Evolutionary conservation across 352 stramenopile genomes (phyloP).

Genomic region (Globisporangium takayamanum): DNA sequence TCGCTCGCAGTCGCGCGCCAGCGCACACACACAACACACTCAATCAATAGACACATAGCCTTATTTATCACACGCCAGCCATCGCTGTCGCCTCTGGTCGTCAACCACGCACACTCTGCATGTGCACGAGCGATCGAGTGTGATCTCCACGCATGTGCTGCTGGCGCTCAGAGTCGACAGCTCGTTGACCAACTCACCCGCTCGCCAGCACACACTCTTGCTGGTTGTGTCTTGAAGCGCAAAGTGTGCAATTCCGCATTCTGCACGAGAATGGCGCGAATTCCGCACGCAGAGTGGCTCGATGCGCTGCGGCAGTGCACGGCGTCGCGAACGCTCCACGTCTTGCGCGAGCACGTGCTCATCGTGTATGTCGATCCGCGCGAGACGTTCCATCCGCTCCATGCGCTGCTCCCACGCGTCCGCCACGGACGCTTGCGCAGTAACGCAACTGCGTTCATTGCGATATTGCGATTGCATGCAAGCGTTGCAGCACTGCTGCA

Average conservation of each 20-base stretch:
- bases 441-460: constrained; percentile 1
- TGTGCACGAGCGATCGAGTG: too few species aligned
- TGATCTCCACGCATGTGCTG: too few species aligned
- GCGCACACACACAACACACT: background rate
- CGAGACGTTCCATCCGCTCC: constrained; percentile 13
- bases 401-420: constrained; percentile 7
- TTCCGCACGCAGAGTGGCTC: constrained; percentile 5
- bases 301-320: constrained; percentile 4
- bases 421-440: background rate
- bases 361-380: constrained; percentile 11
- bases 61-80: background rate
- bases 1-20: constrained; percentile 13
- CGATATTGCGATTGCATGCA: constrained; percentile 10
- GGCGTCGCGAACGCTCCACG: background rate
- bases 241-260: background rate
- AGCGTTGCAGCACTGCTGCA: constrained; percentile 1
- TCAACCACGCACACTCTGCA: background rate
- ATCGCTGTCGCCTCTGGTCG: background rate
- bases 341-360: constrained; percentile 7
- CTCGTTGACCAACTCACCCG: too few species aligned
- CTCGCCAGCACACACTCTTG: too few species aligned
- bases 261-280: background rate
- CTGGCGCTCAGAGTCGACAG: too few species aligned
- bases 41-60: constrained; percentile 1
- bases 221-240: background rate